Evolutionary conservation across 345 rosid genomes (phyloP).

Genomic region (Eucalyptus urophylla): DNA sequence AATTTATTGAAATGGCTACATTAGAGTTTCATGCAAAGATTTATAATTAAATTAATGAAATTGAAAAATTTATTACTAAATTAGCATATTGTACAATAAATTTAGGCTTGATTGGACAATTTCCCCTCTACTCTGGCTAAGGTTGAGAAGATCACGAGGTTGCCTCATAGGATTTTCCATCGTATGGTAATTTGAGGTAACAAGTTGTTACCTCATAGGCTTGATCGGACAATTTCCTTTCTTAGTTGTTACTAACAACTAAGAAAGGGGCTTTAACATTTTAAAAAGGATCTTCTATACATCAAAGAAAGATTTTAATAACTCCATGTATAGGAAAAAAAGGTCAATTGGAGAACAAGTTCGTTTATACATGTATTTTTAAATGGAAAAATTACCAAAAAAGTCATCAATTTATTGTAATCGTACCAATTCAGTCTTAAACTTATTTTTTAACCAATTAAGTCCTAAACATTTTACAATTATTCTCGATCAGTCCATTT

Average conservation of each 20-base stretch:
- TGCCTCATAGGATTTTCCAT: background rate
- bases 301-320: background rate
- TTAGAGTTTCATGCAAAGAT: background rate
- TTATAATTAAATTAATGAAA: background rate
- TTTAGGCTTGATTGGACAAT: background rate
- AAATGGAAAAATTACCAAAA: too few relatives aligned
- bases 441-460: too few relatives aligned
- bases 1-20: background rate
- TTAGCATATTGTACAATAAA: background rate
- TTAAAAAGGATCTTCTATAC: background rate
- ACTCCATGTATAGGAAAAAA: background rate
- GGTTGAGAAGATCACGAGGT: background rate
- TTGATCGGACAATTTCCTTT: too few relatives aligned
- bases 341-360: background rate
- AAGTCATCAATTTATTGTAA: too few relatives aligned
- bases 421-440: too few relatives aligned
- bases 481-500: accelerated
- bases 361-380: background rate
- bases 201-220: too few relatives aligned
- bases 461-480: too few relatives aligned
- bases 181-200: background rate
- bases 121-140: background rate
- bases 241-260: background rate
- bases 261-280: background rate
- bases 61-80: background rate